Conservation (phyloP, 441 rosid genomes). For the Omphalea diandra region DNA sequence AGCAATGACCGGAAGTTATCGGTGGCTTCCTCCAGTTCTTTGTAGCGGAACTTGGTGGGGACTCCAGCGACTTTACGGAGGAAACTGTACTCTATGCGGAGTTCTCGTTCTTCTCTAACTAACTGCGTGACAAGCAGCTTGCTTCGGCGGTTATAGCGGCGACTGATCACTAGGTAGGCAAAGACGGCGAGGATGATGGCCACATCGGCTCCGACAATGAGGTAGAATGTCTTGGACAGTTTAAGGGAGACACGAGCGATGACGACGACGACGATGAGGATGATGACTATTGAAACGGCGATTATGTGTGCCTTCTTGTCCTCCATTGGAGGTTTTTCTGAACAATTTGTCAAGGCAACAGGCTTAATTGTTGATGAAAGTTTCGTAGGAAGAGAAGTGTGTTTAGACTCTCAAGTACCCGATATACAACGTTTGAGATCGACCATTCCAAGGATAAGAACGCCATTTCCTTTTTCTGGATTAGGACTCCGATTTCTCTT, state of each 20-base stretch:
- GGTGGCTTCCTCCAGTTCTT: slow-evolving; percentile 79
- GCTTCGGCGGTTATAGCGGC: slow-evolving; percentile 44
- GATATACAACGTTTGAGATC: too few relatives aligned
- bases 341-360: too few relatives aligned
- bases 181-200: slow-evolving; percentile 61
- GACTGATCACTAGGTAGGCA: slow-evolving; percentile 38
- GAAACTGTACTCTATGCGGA: slow-evolving; percentile 75
- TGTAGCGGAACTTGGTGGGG: slow-evolving; percentile 55
- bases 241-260: slow-evolving; percentile 42
- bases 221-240: slow-evolving; percentile 62
- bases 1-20: slow-evolving; percentile 51
- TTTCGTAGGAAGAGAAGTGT: slow-evolving; percentile 3
- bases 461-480: too few relatives aligned
- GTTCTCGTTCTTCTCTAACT: slow-evolving; percentile 63
- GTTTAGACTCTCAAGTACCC: too few relatives aligned
- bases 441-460: too few relatives aligned
- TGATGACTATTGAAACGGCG: slow-evolving; percentile 29
- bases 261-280: slow-evolving; percentile 43
- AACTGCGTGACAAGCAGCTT: slow-evolving; percentile 39
- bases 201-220: slow-evolving; percentile 56
- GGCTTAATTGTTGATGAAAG: too few relatives aligned
- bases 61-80: slow-evolving; percentile 77
- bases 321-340: slow-evolving; percentile 58
- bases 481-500: too few relatives aligned
- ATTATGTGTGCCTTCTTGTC: slow-evolving; percentile 57